A percentile compares a stretch with the other conserved stretches of the same genome.
Evolutionary conservation across 345 rosid genomes (phyloP).

Genomic region (Salix koriyanagi): DNA sequence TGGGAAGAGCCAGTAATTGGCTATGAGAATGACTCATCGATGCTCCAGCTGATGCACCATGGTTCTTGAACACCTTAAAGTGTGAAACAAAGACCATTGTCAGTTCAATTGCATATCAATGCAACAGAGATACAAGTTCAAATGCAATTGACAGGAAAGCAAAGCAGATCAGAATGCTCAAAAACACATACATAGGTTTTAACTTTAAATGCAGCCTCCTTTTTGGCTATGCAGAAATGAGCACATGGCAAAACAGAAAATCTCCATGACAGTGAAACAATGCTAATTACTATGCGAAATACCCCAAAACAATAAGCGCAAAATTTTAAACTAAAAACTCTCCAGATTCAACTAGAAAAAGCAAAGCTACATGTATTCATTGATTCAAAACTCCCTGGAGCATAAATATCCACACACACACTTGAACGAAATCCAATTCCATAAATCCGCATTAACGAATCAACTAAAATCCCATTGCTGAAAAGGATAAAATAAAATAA

Average conservation of each 20-base stretch:
- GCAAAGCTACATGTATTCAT: too few relatives aligned
- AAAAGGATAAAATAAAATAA: too few relatives aligned
- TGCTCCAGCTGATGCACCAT: constrained; percentile 91
- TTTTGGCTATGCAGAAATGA: not conserved
- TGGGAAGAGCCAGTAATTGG: constrained; percentile 78
- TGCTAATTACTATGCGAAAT: not conserved
- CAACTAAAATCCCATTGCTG: too few relatives aligned
- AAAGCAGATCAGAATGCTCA: not conserved
- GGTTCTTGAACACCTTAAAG: constrained; percentile 83
- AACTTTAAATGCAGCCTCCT: not conserved
- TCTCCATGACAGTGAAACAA: not conserved
- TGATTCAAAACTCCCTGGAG: too few relatives aligned
- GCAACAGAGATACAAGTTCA: not conserved
- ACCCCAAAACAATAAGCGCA: not conserved
- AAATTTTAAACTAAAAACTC: too few relatives aligned
- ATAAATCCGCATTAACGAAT: too few relatives aligned
- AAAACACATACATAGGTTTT: not conserved
- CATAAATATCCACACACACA: too few relatives aligned
- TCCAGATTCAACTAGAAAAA: too few relatives aligned
- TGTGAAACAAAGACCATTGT: constrained; percentile 9
- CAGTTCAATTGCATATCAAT: not conserved
- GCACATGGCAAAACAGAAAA: not conserved
- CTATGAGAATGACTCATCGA: constrained; percentile 91
- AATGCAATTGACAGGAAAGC: not conserved
- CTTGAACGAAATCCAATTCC: too few relatives aligned